Evolutionary conservation across 176 grass and related monocot genomes (phyloP).

Genomic region (Aechmea fasciata): DNA sequence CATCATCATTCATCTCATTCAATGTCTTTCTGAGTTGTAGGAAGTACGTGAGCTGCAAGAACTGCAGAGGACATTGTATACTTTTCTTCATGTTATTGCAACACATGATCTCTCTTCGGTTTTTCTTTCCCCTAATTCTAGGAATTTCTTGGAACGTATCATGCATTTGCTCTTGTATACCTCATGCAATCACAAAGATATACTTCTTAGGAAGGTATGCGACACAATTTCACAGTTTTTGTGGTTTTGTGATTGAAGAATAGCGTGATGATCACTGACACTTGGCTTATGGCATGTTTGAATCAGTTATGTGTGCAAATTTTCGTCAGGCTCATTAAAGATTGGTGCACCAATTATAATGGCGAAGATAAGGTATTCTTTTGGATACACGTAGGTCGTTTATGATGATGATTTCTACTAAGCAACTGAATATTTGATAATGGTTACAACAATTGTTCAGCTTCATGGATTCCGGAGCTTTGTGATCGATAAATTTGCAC

Average conservation of each 20-base stretch:
- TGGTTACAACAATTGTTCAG: slow-evolving; percentile 26
- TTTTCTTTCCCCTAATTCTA: slow-evolving; percentile 70
- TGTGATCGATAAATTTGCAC: slow-evolving; percentile 81
- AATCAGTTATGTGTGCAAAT: slow-evolving; percentile 83
- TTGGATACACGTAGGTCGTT: not conserved
- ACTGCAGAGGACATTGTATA: slow-evolving; percentile 67
- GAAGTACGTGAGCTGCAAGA: slow-evolving; percentile 97
- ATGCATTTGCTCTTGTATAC: slow-evolving; percentile 73
- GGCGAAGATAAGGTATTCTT: slow-evolving; percentile 67
- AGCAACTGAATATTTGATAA: too few relatives aligned
- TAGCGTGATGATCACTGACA: not conserved
- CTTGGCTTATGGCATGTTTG: slow-evolving; percentile 16
- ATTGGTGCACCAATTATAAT: slow-evolving; percentile 72
- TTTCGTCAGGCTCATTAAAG: slow-evolving; percentile 83
- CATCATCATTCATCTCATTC: slow-evolving; percentile 4
- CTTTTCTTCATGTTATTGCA: slow-evolving; percentile 77
- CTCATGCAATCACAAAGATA: slow-evolving; percentile 87
- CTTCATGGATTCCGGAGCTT: slow-evolving; percentile 83
- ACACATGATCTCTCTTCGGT: slow-evolving; percentile 68
- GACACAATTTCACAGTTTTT: not conserved
- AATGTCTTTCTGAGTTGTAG: slow-evolving; percentile 36
- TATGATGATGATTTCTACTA: too few relatives aligned
- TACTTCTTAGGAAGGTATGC: slow-evolving; percentile 67
- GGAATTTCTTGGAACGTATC: slow-evolving; percentile 56
- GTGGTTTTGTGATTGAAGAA: slow-evolving; percentile 10